Percentiles rank a stretch among this genome's conserved stretches.
Conservation (phyloP, 495 filamentous ascomycete genomes). For the Xylona heveae region DNA sequence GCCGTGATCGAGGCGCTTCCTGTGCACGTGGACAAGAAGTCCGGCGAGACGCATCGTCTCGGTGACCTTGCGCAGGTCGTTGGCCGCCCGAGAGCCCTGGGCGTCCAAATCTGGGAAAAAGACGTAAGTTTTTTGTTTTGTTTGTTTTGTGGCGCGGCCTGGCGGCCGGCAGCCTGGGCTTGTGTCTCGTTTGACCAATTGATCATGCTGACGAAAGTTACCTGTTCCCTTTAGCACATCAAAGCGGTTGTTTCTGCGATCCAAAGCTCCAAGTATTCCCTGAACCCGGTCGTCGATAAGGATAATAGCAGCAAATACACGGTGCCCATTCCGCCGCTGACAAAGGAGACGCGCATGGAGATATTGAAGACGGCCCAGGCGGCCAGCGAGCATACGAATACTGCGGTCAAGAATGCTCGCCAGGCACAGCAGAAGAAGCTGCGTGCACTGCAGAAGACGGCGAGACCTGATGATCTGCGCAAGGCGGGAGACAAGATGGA, state of each 20-base stretch:
- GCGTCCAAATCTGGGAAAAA: conserved; percentile 40
- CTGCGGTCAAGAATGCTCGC: conserved; percentile 30
- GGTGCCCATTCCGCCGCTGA: conserved; percentile 50
- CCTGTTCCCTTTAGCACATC: conserved; percentile 23
- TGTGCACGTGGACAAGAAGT: conserved; percentile 34
- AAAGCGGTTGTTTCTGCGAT: conserved; percentile 56
- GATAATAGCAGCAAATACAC: conserved; percentile 48
- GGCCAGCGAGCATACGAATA: conserved; percentile 36
- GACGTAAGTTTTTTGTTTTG: conserved; percentile 23
- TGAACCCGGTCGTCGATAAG: conserved; percentile 45
- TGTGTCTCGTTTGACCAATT: background rate
- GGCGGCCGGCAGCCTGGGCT: background rate
- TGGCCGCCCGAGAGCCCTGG: conserved; percentile 42
- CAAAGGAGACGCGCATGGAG: conserved; percentile 33
- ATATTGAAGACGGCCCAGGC: conserved; percentile 31
- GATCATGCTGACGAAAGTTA: background rate
- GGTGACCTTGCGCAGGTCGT: conserved; percentile 59
- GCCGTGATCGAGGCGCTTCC: conserved; percentile 41
- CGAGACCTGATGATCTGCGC: conserved; percentile 41
- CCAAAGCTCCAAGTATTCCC: conserved; percentile 39
- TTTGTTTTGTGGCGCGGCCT: conserved; percentile 1
- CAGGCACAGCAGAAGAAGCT: conserved; percentile 39
- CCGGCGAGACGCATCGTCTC: conserved; percentile 30
- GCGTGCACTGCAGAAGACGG: conserved; percentile 35
- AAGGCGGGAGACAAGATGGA: conserved; percentile 26